Percentiles rank a stretch among this genome's conserved stretches.
These are phyloP conservation scores for Dothistroma septosporum DNA, from an alignment of 2,329 filamentous ascomycete species.

Conservation along the genomic window DNA sequence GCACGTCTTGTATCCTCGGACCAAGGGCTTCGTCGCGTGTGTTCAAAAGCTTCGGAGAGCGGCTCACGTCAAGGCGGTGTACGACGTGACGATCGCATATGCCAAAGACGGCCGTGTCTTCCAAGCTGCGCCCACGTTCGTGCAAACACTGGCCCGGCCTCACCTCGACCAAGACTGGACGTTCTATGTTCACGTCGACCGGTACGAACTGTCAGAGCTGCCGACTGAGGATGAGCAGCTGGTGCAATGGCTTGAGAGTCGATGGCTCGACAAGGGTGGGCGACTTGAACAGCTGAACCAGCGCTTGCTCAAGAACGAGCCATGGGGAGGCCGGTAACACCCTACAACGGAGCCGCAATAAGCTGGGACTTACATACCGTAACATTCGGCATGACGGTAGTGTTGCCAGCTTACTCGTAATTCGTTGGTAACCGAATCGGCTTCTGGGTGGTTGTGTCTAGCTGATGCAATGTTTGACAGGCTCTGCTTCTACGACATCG, in stretches of 20 bases:
- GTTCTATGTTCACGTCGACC: conserved; percentile 35
- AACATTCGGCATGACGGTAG: background rate
- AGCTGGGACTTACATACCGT: background rate
- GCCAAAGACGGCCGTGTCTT: conserved; percentile 27
- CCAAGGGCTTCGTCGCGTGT: conserved; percentile 58
- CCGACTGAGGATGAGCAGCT: conserved; percentile 31
- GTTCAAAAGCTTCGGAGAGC: conserved; percentile 49
- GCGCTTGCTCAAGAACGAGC: conserved; percentile 12
- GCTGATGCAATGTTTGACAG: too few relatives aligned
- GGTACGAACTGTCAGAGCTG: conserved; percentile 29
- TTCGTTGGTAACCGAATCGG: background rate
- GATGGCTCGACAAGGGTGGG: conserved; percentile 37
- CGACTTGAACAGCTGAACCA: conserved; percentile 30
- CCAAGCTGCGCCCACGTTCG: conserved; percentile 34
- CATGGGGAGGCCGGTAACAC: conserved; percentile 10
- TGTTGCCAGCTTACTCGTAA: background rate
- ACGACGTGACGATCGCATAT: conserved; percentile 40
- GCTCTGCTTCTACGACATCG: background rate
- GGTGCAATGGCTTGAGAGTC: conserved; percentile 34
- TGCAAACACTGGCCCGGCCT: conserved; percentile 28
- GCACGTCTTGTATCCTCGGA: conserved; percentile 58
- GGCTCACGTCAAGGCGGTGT: conserved; percentile 36
- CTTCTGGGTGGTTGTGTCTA: background rate
- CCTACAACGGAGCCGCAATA: background rate
- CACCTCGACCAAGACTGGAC: conserved; percentile 27